Percentiles rank a stretch among this genome's conserved stretches.
phyloP scores from a whole-genome alignment of 345 rosid genomes.

The Aurinia saxatilis region DNA sequence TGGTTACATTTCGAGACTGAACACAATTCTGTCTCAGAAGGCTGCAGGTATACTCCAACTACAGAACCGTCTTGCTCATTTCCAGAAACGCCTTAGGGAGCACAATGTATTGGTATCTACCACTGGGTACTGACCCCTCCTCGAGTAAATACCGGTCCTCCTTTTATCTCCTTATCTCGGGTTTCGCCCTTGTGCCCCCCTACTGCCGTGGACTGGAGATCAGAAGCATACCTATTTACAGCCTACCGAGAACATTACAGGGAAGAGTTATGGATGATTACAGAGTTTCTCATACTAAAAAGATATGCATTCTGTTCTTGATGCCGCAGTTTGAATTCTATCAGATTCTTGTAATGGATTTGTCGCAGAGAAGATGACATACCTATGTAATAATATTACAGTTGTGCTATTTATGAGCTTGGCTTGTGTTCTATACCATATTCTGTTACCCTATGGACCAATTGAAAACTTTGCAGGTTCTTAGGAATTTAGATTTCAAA shows the following conservation, averaged over 20 bases:
- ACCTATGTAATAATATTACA: constrained; percentile 20
- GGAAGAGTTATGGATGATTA: constrained; percentile 4
- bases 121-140: constrained; percentile 48
- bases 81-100: constrained; percentile 89
- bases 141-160: constrained; percentile 18
- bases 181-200: constrained; percentile 14
- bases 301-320: constrained; percentile 16
- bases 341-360: constrained; percentile 28
- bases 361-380: constrained; percentile 16
- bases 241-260: constrained; percentile 16
- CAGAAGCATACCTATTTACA: constrained; percentile 16
- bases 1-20: constrained; percentile 61
- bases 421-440: not conserved
- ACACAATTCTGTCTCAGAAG: constrained; percentile 74
- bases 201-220: constrained; percentile 7
- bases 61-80: constrained; percentile 71
- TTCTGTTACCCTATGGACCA: not conserved
- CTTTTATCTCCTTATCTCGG: constrained; percentile 22
- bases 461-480: not conserved
- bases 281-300: constrained; percentile 8
- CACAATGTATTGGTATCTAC: constrained; percentile 74
- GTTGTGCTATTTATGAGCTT: constrained; percentile 21
- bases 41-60: constrained; percentile 81
- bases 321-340: constrained; percentile 5
- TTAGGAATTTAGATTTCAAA: not conserved